Conservation (phyloP, 495 filamentous ascomycete genomes). For the Elaphomyces granulatus region DNA sequence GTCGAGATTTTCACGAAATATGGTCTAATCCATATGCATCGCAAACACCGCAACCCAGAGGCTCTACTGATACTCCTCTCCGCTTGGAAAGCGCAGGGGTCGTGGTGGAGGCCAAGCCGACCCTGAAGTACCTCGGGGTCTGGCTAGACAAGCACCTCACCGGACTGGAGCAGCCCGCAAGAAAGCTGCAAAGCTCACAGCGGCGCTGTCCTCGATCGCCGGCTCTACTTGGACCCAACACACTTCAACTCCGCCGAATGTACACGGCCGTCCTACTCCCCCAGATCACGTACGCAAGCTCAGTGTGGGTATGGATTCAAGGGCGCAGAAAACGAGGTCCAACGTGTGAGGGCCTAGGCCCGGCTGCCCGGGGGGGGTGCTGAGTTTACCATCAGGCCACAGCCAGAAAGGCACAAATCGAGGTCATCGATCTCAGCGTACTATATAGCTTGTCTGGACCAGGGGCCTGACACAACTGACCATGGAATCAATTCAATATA, state of each 20-base stretch:
- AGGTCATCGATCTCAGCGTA: no score
- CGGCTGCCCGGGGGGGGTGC: no score
- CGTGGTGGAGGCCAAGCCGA: background rate
- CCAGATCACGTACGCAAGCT: slow-evolving; percentile 1
- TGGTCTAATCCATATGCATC: background rate
- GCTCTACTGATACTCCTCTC: background rate
- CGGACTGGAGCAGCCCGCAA: background rate
- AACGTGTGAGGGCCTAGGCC: no score
- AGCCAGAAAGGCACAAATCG: no score
- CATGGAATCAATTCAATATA: background rate
- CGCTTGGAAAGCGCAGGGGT: background rate
- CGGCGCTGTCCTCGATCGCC: background rate
- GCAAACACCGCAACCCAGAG: background rate
- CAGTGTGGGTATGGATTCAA: background rate
- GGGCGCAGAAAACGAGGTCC: no score
- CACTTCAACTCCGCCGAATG: background rate
- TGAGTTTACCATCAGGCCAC: no score
- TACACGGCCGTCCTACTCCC: background rate
- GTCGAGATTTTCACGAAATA: background rate
- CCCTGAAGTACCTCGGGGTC: background rate
- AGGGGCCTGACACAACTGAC: background rate
- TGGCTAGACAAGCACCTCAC: background rate
- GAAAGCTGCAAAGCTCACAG: background rate
- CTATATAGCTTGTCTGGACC: no score
- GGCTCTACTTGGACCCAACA: slow-evolving; percentile 2